Conservation (phyloP, 768 basidiomycete species). For the Ramaria rubella region DNA sequence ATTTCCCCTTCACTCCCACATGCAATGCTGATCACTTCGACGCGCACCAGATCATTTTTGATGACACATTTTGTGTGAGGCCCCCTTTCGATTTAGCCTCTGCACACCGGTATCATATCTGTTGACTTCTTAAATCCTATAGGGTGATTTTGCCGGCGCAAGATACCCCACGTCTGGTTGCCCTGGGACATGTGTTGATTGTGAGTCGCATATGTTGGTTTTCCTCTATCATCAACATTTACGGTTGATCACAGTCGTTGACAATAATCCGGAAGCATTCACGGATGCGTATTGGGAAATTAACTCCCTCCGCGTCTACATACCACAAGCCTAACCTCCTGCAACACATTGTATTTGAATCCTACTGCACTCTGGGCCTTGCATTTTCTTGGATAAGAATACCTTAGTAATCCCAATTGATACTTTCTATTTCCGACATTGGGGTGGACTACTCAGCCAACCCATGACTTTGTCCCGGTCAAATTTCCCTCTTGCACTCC, state of each 20-base stretch:
- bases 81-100: background rate
- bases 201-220: constrained; percentile 30
- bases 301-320: constrained; percentile 52
- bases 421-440: too few relatives aligned
- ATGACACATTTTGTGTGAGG: constrained; percentile 56
- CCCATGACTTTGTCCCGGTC: too few relatives aligned
- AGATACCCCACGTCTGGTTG: constrained; percentile 36
- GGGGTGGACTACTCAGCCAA: too few relatives aligned
- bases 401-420: too few relatives aligned
- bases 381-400: too few relatives aligned
- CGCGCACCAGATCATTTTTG: constrained; percentile 47
- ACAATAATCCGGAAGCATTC: constrained; percentile 54
- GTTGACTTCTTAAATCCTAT: background rate
- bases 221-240: background rate
- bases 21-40: constrained; percentile 55
- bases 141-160: constrained; percentile 53
- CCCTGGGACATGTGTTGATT: constrained; percentile 33
- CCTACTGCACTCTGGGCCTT: too few relatives aligned
- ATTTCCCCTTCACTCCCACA: constrained; percentile 36
- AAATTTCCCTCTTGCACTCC: too few relatives aligned
- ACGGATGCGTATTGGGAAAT: constrained; percentile 65
- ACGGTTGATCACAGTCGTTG: constrained; percentile 38
- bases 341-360: too few relatives aligned
- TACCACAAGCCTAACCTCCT: background rate
- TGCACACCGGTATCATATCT: too few relatives aligned